Evolutionary conservation across 1,284 basidiomycete genomes (phyloP).

Genomic region (Ceratobasidium sp.): DNA sequence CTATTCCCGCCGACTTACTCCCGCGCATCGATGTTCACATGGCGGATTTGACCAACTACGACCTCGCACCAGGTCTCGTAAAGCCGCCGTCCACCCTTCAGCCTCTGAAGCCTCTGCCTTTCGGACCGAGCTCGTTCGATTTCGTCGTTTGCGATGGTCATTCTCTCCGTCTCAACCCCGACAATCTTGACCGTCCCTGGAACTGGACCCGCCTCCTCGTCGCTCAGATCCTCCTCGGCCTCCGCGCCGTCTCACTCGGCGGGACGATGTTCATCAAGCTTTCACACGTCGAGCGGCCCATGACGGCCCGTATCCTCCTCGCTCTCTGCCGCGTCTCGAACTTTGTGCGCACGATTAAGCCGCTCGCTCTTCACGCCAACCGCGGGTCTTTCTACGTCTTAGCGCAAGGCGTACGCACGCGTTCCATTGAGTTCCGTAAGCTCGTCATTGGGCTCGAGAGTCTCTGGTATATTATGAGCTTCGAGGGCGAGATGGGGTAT

Average conservation of each 20-base stretch:
- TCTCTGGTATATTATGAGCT: slow-evolving; percentile 11
- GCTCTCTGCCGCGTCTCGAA: slow-evolving; percentile 49
- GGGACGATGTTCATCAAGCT: slow-evolving; percentile 58
- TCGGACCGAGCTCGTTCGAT: slow-evolving; percentile 50
- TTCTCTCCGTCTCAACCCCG: slow-evolving; percentile 53
- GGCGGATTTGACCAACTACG: slow-evolving; percentile 30
- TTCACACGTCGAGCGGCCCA: slow-evolving; percentile 54
- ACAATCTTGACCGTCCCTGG: slow-evolving; percentile 49
- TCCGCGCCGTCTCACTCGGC: slow-evolving; percentile 52
- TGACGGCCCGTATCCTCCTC: slow-evolving; percentile 56
- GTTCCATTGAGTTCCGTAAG: not conserved
- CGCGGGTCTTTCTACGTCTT: slow-evolving; percentile 55
- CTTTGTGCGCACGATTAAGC: slow-evolving; percentile 51
- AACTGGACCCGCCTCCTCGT: slow-evolving; percentile 51
- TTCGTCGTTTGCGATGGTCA: slow-evolving; percentile 58
- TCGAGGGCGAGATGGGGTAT: not conserved
- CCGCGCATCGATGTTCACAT: slow-evolving; percentile 8
- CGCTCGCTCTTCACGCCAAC: slow-evolving; percentile 53
- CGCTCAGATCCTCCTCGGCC: slow-evolving; percentile 56
- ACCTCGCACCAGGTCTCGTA: not conserved
- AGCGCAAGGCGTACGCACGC: slow-evolving; percentile 50
- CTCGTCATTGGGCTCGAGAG: slow-evolving; percentile 2
- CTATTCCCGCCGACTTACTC: not conserved
- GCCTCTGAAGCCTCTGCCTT: slow-evolving; percentile 1
- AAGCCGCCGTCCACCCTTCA: not conserved